Conservation (phyloP, 2,329 filamentous ascomycete genomes). For the Septoria linicola region DNA sequence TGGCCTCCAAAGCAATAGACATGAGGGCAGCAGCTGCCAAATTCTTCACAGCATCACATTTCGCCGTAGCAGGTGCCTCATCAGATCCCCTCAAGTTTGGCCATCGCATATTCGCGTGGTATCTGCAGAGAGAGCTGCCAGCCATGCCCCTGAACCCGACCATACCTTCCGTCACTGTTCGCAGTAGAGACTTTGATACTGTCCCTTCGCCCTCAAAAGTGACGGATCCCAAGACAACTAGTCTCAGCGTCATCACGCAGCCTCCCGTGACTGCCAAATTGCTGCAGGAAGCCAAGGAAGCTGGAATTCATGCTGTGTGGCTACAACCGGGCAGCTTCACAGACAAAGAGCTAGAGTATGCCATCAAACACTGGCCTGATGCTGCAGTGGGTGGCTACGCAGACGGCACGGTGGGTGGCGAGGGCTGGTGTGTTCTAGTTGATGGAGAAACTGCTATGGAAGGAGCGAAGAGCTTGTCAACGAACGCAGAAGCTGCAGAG, state of each 20-base stretch:
- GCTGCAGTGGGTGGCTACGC: conserved; percentile 67
- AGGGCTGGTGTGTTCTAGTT: conserved; percentile 86
- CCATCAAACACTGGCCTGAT: conserved; percentile 63
- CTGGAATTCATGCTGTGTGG: conserved; percentile 76
- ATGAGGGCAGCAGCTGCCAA: conserved; percentile 70
- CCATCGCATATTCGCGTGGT: conserved; percentile 90
- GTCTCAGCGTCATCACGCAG: conserved; percentile 83
- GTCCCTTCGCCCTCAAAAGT: conserved; percentile 66
- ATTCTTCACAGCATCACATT: conserved; percentile 78
- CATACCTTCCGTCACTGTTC: conserved; percentile 62
- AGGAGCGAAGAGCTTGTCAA: conserved; percentile 40
- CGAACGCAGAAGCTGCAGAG: no score
- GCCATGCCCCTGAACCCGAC: conserved; percentile 83
- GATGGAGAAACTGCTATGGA: conserved; percentile 69
- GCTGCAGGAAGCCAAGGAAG: conserved; percentile 71
- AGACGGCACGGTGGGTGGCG: conserved; percentile 63
- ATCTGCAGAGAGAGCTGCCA: conserved; percentile 70
- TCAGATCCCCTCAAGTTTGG: conserved; percentile 84
- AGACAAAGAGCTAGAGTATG: conserved; percentile 69
- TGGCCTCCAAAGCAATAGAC: conserved; percentile 17
- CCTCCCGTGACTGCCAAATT: conserved; percentile 72
- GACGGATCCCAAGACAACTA: conserved; percentile 65
- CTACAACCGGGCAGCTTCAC: conserved; percentile 89
- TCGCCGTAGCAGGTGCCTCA: conserved; percentile 88
- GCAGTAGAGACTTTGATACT: conserved; percentile 59